Percentiles rank a stretch among this genome's conserved stretches.
These are phyloP conservation scores for Lichtheimia corymbifera DNA, from an alignment of 371 early-diverging fungal genomes.

Conservation along the genomic window DNA sequence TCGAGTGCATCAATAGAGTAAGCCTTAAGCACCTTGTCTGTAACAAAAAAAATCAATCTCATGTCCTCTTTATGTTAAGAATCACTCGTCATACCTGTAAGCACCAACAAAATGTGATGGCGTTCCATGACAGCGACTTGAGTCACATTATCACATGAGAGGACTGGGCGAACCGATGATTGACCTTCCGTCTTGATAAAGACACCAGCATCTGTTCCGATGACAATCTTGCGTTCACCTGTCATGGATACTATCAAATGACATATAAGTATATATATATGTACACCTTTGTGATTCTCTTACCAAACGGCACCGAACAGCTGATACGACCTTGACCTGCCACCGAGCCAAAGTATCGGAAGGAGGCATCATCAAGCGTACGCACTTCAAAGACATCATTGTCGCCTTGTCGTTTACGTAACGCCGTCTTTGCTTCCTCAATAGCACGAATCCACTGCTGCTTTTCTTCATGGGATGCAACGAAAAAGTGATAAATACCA, in stretches of 20 bases:
- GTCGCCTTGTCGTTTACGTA: constrained; percentile 43
- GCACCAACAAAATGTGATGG: constrained; percentile 47
- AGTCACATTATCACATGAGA: constrained; percentile 43
- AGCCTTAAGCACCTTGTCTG: constrained; percentile 65
- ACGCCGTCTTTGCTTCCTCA: constrained; percentile 68
- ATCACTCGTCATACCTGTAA: constrained; percentile 32
- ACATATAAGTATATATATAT: background rate
- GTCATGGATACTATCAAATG: constrained; percentile 15
- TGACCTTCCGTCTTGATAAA: constrained; percentile 51
- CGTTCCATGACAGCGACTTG: constrained; percentile 49
- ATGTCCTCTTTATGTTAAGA: background rate
- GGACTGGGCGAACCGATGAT: constrained; percentile 28
- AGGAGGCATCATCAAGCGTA: constrained; percentile 44
- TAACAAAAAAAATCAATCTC: background rate
- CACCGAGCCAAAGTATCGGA: constrained; percentile 29
- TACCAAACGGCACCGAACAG: constrained; percentile 71
- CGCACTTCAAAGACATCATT: constrained; percentile 68
- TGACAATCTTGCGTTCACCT: constrained; percentile 60
- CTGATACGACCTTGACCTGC: constrained; percentile 59
- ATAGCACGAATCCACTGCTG: constrained; percentile 84
- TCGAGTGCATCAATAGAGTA: constrained; percentile 64
- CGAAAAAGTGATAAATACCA: constrained; percentile 39
- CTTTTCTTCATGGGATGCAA: constrained; percentile 72
- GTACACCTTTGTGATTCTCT: background rate
- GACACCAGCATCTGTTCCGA: constrained; percentile 87